Evolutionary conservation across 2,329 filamentous ascomycete species (phyloP), one percentile per base, ranked within the genome.

Genomic region (Cladosporium sp.): DNA sequence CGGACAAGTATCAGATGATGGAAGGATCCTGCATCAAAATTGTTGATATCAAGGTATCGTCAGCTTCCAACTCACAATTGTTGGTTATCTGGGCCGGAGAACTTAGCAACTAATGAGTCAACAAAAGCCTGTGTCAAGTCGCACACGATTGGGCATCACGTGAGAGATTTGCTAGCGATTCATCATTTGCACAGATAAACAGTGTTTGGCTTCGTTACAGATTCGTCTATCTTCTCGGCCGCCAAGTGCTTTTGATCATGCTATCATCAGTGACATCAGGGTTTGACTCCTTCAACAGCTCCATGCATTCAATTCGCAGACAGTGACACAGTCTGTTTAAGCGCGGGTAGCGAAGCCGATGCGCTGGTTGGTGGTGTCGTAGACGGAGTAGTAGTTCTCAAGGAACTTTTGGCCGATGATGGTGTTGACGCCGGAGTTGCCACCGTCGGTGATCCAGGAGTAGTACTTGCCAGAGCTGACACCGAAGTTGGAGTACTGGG

Each of bases 401-500:
- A 70, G 44, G 62, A 70, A 70, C 66, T 70, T 70, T 59, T 70
- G 68, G 14, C 68, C 68, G 41, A 70, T 67, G 36, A 70, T 70
- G 52, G 44, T 58, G 64, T 70, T 65, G 63, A 70, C 68, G 18
- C 67, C 67, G 24, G 65, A 67, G 65, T 47, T 65, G 57, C 68
- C 68, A 51, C 68, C 68, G 47, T 70, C 65, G 61, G 65, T 69
- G 65, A 70, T 69, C 68, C 68, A 70, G 26, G 67, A 52, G 64
- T 70, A 70, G 61, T 70, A 70, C 67, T 69, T 69, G 55, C 65
- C 61, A 4, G 64, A 65, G 30, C 28, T 49, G 14, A 70, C 60
- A n/a, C 68, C 68, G 44, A 64, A 70, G n/a, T 54, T 41, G 61
- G 44, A 28, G 66, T 70, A 70, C 62, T 70, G 68, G 12, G 67